Evolutionary conservation across 2,329 filamentous ascomycete species (phyloP).

Genomic region (Fusarium sulawesiense): DNA sequence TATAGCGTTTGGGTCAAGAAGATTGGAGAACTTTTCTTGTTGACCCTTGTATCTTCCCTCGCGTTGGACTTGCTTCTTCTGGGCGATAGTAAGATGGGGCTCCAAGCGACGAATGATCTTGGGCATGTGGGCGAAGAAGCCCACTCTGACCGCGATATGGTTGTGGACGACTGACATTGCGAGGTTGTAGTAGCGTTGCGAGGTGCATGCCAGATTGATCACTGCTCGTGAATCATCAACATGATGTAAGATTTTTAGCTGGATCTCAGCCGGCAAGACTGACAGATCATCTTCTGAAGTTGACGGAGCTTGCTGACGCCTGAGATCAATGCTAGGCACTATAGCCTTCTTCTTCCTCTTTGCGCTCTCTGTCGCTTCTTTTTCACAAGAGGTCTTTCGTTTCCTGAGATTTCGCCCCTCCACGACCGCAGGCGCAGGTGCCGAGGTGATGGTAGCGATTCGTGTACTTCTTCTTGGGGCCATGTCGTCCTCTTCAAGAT

Average conservation of each 20-base stretch:
- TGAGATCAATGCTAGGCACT: background rate
- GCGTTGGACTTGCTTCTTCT: constrained; percentile 10
- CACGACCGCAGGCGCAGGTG: background rate
- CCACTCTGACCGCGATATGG: background rate
- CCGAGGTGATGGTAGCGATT: background rate
- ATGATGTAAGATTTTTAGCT: background rate
- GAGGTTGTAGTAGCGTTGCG: constrained; percentile 3
- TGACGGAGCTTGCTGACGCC: background rate
- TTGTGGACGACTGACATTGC: constrained; percentile 2
- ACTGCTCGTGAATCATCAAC: background rate
- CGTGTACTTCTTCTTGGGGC: constrained; percentile 1
- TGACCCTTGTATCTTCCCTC: background rate
- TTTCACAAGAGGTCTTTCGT: background rate
- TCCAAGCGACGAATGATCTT: background rate
- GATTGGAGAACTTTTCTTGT: background rate
- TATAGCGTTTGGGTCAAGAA: background rate
- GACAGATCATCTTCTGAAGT: background rate
- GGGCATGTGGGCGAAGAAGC: background rate
- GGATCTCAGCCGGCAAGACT: constrained; percentile 4
- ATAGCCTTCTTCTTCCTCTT: background rate
- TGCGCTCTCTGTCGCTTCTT: background rate
- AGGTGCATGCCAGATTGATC: constrained; percentile 11
- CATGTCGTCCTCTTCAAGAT: background rate
- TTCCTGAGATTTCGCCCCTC: background rate
- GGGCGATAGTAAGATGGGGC: constrained; percentile 4